Evolutionary conservation across 352 stramenopile species (phyloP).

Genomic region (Phytophthora crassamura): DNA sequence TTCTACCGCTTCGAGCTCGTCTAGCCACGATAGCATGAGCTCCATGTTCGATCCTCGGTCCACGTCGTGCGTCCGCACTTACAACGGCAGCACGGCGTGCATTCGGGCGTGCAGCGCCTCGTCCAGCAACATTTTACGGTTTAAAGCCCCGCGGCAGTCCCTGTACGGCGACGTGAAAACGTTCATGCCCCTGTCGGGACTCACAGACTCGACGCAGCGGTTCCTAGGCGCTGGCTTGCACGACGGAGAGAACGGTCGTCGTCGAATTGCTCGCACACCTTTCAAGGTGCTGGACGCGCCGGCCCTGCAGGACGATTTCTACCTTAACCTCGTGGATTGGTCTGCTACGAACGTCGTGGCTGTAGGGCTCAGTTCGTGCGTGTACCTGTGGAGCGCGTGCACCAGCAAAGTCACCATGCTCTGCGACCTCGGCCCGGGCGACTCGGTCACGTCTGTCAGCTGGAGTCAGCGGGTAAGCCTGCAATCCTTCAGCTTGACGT

Average conservation of each 20-base stretch:
- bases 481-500: neutral
- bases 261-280: slow-evolving; percentile 92
- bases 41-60: slow-evolving; percentile 36
- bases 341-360: slow-evolving; percentile 95
- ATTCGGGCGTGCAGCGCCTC: slow-evolving; percentile 37
- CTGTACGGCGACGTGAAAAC: slow-evolving; percentile 68
- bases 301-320: slow-evolving; percentile 97
- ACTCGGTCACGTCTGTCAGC: slow-evolving; percentile 93
- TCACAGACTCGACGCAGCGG: slow-evolving; percentile 50
- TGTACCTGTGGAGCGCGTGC: slow-evolving; percentile 96
- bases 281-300: slow-evolving; percentile 99
- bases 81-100: slow-evolving; percentile 39
- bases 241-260: slow-evolving; percentile 39
- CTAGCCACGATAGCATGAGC: slow-evolving; percentile 33
- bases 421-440: slow-evolving; percentile 78
- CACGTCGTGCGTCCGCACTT: slow-evolving; percentile 35
- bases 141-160: slow-evolving; percentile 70
- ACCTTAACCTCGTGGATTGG: slow-evolving; percentile 98
- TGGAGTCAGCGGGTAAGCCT: slow-evolving; percentile 90
- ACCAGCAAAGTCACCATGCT: slow-evolving; percentile 95
- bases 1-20: slow-evolving; percentile 23
- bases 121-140: slow-evolving; percentile 76
- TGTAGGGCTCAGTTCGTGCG: slow-evolving; percentile 92
- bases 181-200: slow-evolving; percentile 52
- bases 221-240: slow-evolving; percentile 24